Base-by-base conservation (phyloP, 495 filamentous ascomycete genomes). In the Pyronema omphalodes region DNA sequence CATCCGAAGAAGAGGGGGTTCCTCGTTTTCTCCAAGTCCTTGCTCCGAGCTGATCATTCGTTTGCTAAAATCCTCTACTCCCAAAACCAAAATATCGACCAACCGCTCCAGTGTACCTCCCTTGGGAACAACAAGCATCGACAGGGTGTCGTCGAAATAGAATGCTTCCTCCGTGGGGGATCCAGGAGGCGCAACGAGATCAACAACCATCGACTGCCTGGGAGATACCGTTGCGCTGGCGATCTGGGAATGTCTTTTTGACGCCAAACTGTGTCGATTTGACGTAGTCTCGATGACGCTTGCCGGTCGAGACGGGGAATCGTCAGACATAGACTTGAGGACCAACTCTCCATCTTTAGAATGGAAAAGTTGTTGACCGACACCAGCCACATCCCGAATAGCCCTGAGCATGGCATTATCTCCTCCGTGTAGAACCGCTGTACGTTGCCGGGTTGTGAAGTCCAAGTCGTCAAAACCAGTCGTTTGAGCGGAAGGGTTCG, bases 101-200 rank as follows among this genome's bases (percentile, higher is more conserved):
- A 67, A 59, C 55, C 65, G 55, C 45, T 67, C 65, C 37, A 67
- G 61, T n/a, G 65, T 67, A 9, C 64, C 65, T 15, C 65, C 65
- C 49, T 67, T 67, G 3, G 65, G 56, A 15, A 67, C 65, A 49
- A 67, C 65, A 8, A 58, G 53, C 43, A 60, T 50, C 36, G 49
- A 54, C 33, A 15, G 46, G 19, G 40, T 49, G 15, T 53, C 43
- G 37, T 63, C 52, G n/a, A 60, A 53, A 14, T 51, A 54, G 34
- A 58, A 63, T 35, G 56, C 62, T 35, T 55, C 58, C 36, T 48
- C 54, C 15, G 56, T 18, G 46, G 61, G 60, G 14, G 61, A 55
- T 7, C 44, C 34, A 7, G 61, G 61, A 33, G 60, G 54, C 12
- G 55, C 58, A 34, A 43, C 49, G 5, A 29, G 23, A 17, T 65